A percentile compares a stretch with the other conserved stretches of the same genome.
Conservation (phyloP, 164 flowering plant genomes). For the Magnolia changhungtana region DNA sequence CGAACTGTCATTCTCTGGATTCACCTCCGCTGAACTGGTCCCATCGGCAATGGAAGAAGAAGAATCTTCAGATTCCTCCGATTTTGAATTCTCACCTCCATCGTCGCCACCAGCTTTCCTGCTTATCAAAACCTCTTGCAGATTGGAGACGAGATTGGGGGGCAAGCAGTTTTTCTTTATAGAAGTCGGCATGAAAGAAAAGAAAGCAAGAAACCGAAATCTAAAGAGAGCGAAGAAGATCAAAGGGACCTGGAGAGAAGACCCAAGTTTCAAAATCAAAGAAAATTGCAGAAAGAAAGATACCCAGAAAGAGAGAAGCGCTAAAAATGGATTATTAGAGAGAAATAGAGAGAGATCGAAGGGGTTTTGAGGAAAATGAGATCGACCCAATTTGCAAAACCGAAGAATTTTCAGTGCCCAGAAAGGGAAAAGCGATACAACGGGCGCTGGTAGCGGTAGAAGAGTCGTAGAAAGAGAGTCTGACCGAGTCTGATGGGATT, state of each 20-base stretch:
- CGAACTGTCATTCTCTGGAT: constrained; percentile 19
- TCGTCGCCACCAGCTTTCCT: constrained; percentile 37
- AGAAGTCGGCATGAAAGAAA: constrained; percentile 36
- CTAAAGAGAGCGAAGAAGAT: background rate
- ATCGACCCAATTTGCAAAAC: background rate
- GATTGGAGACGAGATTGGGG: constrained; percentile 76
- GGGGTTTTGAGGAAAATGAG: background rate
- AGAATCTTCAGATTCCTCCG: background rate
- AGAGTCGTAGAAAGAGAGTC: background rate
- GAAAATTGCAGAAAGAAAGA: background rate
- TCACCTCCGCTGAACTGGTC: constrained; percentile 6
- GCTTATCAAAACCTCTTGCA: constrained; percentile 55
- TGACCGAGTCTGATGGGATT: background rate
- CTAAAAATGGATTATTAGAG: background rate
- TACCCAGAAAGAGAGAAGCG: constrained; percentile 7
- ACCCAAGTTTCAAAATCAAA: constrained; percentile 2
- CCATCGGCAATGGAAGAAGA: background rate
- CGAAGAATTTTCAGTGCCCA: background rate
- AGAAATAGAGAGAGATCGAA: background rate
- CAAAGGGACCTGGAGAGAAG: background rate
- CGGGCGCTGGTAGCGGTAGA: background rate
- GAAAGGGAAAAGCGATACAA: background rate
- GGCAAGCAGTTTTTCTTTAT: constrained; percentile 62
- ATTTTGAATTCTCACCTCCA: background rate
- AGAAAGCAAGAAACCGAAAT: background rate